Percentiles rank a stretch among this genome's conserved stretches.
Evolutionary conservation across 169 alveolate genomes (phyloP).

Genomic region (Cystoisospora suis): DNA sequence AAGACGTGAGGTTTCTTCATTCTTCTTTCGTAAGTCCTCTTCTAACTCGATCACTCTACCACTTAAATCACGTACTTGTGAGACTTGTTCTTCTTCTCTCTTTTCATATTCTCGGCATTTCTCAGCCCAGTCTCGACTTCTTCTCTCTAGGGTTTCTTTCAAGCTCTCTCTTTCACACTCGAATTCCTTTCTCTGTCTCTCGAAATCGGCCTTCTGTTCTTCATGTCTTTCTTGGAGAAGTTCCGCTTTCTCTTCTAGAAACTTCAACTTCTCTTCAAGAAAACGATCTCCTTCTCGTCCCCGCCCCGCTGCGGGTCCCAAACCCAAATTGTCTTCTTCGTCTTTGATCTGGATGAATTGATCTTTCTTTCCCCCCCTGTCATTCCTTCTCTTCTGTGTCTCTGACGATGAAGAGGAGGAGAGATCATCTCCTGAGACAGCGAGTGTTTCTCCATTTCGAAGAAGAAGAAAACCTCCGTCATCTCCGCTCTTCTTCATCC

Average conservation of each 20-base stretch:
- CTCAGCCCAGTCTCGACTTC: background rate
- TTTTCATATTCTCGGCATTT: background rate
- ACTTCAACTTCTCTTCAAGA: background rate
- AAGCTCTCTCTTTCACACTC: background rate
- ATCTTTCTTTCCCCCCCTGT: background rate
- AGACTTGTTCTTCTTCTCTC: conserved; percentile 27
- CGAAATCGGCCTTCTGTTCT: background rate
- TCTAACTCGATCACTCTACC: conserved; percentile 42
- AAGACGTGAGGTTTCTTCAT: conserved; percentile 23
- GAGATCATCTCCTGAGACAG: too few relatives aligned
- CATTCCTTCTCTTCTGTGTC: background rate
- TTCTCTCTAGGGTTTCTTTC: background rate
- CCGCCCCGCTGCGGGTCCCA: background rate
- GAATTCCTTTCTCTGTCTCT: background rate
- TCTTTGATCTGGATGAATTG: background rate
- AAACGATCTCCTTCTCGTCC: background rate
- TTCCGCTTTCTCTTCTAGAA: background rate
- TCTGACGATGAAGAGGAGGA: too few relatives aligned
- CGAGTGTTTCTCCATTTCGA: too few relatives aligned
- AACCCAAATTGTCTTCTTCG: background rate
- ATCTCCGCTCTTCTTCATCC: too few relatives aligned
- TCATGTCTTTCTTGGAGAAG: background rate
- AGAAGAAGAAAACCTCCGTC: too few relatives aligned
- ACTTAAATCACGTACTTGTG: conserved; percentile 45
- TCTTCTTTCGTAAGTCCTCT: conserved; percentile 34